phyloP scores from a whole-genome alignment of 2,329 filamentous ascomycete species.

The Ambrosiella xylebori region DNA sequence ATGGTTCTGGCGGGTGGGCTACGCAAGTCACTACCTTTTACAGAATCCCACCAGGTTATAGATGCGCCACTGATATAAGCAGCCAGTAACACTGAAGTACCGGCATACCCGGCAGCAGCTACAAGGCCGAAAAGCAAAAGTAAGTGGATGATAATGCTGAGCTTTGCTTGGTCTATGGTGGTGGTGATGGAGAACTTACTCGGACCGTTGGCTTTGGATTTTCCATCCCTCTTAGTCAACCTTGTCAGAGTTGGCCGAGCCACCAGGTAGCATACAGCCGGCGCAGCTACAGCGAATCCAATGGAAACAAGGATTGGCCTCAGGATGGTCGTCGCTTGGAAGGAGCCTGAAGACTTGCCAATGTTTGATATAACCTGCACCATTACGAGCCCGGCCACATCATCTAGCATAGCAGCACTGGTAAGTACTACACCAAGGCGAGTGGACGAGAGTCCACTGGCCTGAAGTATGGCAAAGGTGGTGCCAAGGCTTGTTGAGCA shows the following conservation, averaged over 20 bases:
- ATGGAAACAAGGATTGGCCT: constrained; percentile 30
- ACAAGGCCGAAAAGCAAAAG: constrained; percentile 34
- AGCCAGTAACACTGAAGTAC: constrained; percentile 44
- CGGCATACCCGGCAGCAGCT: constrained; percentile 37
- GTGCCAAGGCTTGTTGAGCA: constrained; percentile 62
- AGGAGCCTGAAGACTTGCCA: constrained; percentile 19
- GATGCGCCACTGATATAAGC: constrained; percentile 44
- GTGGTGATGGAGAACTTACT: background rate
- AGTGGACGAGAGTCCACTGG: constrained; percentile 26
- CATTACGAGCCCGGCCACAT: constrained; percentile 62
- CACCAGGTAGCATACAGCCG: constrained; percentile 29
- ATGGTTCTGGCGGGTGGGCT: too few relatives aligned
- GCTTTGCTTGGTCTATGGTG: background rate
- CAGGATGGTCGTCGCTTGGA: constrained; percentile 23
- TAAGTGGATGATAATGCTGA: constrained; percentile 16
- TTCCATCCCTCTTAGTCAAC: background rate
- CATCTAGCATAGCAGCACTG: constrained; percentile 66
- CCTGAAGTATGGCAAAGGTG: constrained; percentile 36
- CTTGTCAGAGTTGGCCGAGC: constrained; percentile 27
- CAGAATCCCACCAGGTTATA: constrained; percentile 40
- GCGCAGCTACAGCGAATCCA: constrained; percentile 31
- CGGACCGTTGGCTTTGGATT: too few relatives aligned
- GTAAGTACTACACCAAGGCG: constrained; percentile 45
- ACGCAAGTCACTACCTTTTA: background rate
- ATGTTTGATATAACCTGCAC: constrained; percentile 58